Conservation (phyloP, 768 basidiomycete genomes). For the Rhodotorula taiwanensis region DNA sequence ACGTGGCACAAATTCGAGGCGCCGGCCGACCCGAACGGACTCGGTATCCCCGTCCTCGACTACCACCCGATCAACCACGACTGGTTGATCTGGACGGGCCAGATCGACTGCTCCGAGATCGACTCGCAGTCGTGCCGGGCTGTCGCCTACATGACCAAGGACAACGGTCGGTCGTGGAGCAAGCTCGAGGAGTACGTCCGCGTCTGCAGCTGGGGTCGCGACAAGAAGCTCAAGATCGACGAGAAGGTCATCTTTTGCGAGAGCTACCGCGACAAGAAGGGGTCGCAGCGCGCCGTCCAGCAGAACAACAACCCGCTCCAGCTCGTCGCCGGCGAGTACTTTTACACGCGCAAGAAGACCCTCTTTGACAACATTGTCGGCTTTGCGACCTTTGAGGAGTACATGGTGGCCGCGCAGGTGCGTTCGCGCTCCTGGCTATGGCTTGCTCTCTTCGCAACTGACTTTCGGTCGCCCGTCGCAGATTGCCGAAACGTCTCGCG, state of each 20-base stretch:
- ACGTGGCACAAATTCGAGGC: constrained; percentile 58
- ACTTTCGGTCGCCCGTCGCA: constrained; percentile 20
- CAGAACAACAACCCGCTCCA: constrained; percentile 59
- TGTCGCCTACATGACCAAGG: constrained; percentile 62
- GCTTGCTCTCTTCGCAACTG: background rate
- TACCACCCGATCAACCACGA: constrained; percentile 79
- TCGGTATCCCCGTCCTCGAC: constrained; percentile 66
- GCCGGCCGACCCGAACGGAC: constrained; percentile 69
- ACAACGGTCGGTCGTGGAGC: constrained; percentile 73
- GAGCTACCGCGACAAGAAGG: constrained; percentile 71
- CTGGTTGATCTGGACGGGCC: constrained; percentile 81
- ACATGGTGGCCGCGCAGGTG: constrained; percentile 89
- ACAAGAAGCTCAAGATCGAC: constrained; percentile 69
- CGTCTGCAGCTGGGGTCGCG: constrained; percentile 87
- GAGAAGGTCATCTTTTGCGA: constrained; percentile 88
- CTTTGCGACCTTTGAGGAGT: constrained; percentile 95
- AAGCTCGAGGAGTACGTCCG: constrained; percentile 76
- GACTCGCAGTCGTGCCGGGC: constrained; percentile 59
- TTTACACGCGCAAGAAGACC: constrained; percentile 62
- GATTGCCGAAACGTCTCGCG: constrained; percentile 51
- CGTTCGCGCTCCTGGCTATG: constrained; percentile 36
- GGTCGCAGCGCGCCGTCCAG: constrained; percentile 60
- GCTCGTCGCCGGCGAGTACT: constrained; percentile 68
- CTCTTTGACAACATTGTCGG: constrained; percentile 85
- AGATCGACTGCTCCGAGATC: constrained; percentile 55